These are phyloP conservation scores for Aspergillus intermedius DNA, from an alignment of 2,329 filamentous ascomycete genomes.

Conservation along the genomic window DNA sequence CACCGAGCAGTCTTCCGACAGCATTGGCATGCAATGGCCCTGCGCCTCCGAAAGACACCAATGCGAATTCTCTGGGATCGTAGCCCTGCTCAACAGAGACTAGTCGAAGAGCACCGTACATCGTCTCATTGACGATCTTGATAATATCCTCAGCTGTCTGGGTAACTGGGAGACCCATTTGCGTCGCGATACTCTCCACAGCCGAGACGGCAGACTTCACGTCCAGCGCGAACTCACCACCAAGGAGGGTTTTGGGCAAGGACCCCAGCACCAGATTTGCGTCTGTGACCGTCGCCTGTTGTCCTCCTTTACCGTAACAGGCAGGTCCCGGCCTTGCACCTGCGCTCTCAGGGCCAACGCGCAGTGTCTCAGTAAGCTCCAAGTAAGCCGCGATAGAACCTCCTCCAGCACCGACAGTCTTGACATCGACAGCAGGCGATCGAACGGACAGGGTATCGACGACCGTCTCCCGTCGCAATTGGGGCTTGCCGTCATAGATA, in stretches of 20 bases:
- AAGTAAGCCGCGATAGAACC: constrained; percentile 46
- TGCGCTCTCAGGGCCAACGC: constrained; percentile 48
- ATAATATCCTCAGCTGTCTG: constrained; percentile 46
- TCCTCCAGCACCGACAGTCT: constrained; percentile 46
- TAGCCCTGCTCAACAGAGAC: constrained; percentile 49
- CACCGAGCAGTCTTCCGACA: constrained; percentile 44
- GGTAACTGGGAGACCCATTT: constrained; percentile 40
- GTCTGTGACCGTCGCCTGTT: constrained; percentile 44
- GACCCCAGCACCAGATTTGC: constrained; percentile 46
- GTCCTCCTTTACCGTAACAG: constrained; percentile 45
- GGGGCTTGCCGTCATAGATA: constrained; percentile 38
- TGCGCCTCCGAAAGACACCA: constrained; percentile 48
- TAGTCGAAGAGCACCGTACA: constrained; percentile 46
- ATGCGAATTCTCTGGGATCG: constrained; percentile 46
- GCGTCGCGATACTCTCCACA: constrained; percentile 39
- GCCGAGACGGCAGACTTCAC: constrained; percentile 37
- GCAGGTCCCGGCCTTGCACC: constrained; percentile 45
- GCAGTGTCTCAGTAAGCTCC: constrained; percentile 41
- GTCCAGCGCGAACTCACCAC: constrained; percentile 42
- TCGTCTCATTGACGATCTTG: constrained; percentile 46
- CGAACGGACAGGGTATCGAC: constrained; percentile 41
- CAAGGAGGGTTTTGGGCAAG: constrained; percentile 41
- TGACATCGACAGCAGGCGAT: constrained; percentile 44
- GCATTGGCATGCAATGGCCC: constrained; percentile 48
- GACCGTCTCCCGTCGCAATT: constrained; percentile 42